These are phyloP conservation scores for Phyllosticta citribraziliensis DNA, from an alignment of 2,329 filamentous ascomycete species.

Conservation along the genomic window DNA sequence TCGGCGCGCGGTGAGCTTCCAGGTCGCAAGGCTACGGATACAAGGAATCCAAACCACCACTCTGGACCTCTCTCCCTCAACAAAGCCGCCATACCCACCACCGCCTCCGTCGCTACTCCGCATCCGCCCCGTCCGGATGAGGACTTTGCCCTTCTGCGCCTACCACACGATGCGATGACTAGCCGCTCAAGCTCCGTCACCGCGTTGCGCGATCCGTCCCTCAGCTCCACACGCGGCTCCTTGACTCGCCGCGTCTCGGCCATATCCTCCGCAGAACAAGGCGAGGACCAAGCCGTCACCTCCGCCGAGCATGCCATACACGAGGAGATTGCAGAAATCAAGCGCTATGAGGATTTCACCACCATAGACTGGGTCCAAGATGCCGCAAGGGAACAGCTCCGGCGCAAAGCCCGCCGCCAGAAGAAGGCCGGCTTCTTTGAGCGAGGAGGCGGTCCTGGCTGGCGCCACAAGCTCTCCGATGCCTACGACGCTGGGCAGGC, in stretches of 20 bases:
- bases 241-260: constrained; percentile 60
- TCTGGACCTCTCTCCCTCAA: not conserved
- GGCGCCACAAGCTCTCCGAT: constrained; percentile 71
- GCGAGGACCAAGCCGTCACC: constrained; percentile 43
- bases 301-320: constrained; percentile 63
- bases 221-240: constrained; percentile 42
- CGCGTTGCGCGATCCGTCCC: constrained; percentile 33
- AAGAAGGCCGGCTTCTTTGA: constrained; percentile 65
- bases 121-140: not conserved
- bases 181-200: constrained; percentile 29
- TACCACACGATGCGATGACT: constrained; percentile 34
- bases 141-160: not conserved
- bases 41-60: constrained; percentile 1
- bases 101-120: not conserved
- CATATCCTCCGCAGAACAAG: constrained; percentile 55
- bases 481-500: constrained; percentile 94
- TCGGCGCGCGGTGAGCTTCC: constrained; percentile 1
- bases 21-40: not conserved
- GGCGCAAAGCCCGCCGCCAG: constrained; percentile 65
- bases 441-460: constrained; percentile 57
- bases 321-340: constrained; percentile 95
- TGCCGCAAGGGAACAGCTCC: constrained; percentile 78
- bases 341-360: constrained; percentile 97
- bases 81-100: constrained; percentile 1
- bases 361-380: constrained; percentile 99